Evolutionary conservation across 2,329 filamentous ascomycete genomes (phyloP), one percentile per base, ranked within the genome.

Genomic region (Coniochaeta sp.): DNA sequence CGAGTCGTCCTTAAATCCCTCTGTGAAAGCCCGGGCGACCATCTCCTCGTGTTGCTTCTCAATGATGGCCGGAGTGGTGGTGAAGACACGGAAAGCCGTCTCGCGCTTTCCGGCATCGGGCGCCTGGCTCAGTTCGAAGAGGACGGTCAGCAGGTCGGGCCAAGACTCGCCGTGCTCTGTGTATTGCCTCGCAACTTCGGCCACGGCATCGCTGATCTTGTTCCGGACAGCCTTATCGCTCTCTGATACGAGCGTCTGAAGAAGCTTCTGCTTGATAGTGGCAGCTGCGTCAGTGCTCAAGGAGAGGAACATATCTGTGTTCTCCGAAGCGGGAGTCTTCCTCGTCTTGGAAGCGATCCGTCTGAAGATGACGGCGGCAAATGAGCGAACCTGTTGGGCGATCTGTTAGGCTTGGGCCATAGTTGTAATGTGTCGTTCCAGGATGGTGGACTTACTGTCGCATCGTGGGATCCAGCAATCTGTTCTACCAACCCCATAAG

Each of bases 191-290:
- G 92, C 94, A 55, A 99, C 79, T 71, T 99, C 94, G 22, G 94
- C 94, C 56, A 97, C 88, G n/a, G 92, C 91, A 71, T 99, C 94
- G 61, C 91, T 94, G 65, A 97, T 88, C 71, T 99, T 99, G 74
- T 96, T 94, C 62, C 94, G 81, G 46, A 96, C 88, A 33, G 81
- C 76, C 55, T 84, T 80, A 56, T 87, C 81, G 20, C 81, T 74
- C 72, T 97, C 94, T 55, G 75, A 77, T 53, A 82, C 82, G 50
- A 96, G 76, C 50, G 83, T 84, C 63, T 91, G 81, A 38, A 97
- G 79, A 53, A 97, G 76, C 69, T 92, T 96, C 63, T 87, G 80
- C 60, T 91, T 84, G 62, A 97, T 95, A 47, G 83, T 85, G 48
- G 82, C 75, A 57, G 87, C 85, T 66, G 94, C 86, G 31, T 89